phyloP scores from a whole-genome alignment of 257 asterid genomes.

The Rehmannia glutinosa region DNA sequence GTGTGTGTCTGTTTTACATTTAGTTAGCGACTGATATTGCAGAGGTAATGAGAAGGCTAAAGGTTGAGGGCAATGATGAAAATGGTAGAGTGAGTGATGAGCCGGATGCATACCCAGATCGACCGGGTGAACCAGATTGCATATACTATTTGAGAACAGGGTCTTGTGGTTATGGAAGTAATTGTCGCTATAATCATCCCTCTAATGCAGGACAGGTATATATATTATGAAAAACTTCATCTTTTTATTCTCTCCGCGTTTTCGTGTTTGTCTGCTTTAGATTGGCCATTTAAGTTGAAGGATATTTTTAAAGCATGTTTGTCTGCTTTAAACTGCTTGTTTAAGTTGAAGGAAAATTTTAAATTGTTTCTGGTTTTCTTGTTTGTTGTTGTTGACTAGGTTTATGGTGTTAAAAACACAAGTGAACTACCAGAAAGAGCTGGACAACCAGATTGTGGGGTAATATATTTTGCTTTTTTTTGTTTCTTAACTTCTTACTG shows the following conservation, averaged over 20 bases:
- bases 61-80: constrained; percentile 33
- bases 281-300: not conserved
- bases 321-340: not conserved
- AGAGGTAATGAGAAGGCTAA: constrained; percentile 40
- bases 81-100: constrained; percentile 38
- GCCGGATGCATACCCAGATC: constrained; percentile 43
- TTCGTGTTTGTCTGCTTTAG: not conserved
- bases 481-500: not conserved
- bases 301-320: not conserved
- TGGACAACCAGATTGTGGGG: constrained; percentile 67
- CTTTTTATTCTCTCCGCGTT: not conserved
- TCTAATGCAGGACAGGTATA: constrained; percentile 36
- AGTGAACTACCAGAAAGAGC: constrained; percentile 49
- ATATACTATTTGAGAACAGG: constrained; percentile 63
- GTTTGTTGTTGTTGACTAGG: constrained; percentile 29
- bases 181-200: constrained; percentile 71
- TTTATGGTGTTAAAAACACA: constrained; percentile 28
- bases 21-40: constrained; percentile 14
- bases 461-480: constrained; percentile 18
- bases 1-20: not conserved
- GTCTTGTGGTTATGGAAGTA: constrained; percentile 61
- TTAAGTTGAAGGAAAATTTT: not conserved
- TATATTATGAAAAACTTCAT: not conserved
- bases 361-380: not conserved
- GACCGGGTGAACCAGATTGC: constrained; percentile 79